Conservation (phyloP, 2,329 filamentous ascomycete genomes). For the Verticillium isaacii region DNA sequence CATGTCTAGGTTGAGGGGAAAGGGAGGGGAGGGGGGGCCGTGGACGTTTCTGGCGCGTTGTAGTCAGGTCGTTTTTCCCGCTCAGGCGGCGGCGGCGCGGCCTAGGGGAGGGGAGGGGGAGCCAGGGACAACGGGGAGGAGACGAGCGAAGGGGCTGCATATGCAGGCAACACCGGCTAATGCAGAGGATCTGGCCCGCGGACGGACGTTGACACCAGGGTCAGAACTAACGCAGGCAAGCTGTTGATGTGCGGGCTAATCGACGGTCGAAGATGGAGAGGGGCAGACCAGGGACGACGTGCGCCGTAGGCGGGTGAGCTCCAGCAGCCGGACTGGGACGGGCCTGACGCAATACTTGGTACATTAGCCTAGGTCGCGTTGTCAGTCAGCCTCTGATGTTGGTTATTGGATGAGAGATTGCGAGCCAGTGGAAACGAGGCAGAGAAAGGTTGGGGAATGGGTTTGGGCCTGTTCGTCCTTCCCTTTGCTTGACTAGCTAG, state of each 20-base stretch:
- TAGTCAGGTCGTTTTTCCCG: neutral
- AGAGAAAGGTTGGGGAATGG: neutral
- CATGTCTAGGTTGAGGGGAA: neutral
- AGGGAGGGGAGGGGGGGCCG: neutral
- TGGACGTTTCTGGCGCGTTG: neutral
- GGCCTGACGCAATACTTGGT: neutral
- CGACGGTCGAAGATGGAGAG: neutral
- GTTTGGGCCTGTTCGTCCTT: neutral
- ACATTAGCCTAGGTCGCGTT: neutral
- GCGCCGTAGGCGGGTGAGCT: neutral
- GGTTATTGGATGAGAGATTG: neutral
- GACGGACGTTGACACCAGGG: slow-evolving; percentile 1
- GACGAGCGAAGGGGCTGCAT: neutral
- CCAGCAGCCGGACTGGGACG: neutral
- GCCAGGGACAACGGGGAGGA: neutral
- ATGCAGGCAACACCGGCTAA: slow-evolving; percentile 1
- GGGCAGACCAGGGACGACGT: neutral
- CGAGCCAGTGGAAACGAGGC: neutral
- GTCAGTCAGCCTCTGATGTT: neutral
- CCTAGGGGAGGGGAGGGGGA: neutral
- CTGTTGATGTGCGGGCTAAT: neutral
- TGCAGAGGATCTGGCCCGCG: slow-evolving; percentile 2
- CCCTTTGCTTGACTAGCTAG: neutral
- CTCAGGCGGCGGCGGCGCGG: neutral
- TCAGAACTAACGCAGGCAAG: neutral